These are phyloP conservation scores for Xerocomellus amylosporus DNA, from an alignment of 768 basidiomycete species.

Conservation along the genomic window DNA sequence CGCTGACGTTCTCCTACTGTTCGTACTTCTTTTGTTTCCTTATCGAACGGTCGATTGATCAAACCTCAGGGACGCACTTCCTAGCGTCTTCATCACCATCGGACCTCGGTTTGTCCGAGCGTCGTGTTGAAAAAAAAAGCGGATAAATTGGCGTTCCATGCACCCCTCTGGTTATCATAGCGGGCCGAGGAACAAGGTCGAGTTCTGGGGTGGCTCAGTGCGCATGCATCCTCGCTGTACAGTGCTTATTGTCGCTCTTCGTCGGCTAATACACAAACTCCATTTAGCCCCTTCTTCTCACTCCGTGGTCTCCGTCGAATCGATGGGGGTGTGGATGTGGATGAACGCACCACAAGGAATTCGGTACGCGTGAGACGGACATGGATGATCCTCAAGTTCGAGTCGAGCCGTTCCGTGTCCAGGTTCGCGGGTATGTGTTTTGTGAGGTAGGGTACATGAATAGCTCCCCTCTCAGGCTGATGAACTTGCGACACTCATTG, in stretches of 20 bases:
- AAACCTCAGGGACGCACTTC: background rate
- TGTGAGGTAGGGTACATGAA: background rate
- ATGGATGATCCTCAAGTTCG: background rate
- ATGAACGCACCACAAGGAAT: constrained; percentile 51
- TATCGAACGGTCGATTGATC: background rate
- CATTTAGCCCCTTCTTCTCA: constrained; percentile 21
- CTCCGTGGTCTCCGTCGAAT: constrained; percentile 35
- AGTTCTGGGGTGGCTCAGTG: background rate
- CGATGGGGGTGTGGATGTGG: constrained; percentile 71
- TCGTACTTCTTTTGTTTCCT: background rate
- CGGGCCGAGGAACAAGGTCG: background rate
- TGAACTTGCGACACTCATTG: background rate
- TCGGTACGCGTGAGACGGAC: constrained; percentile 14
- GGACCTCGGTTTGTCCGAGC: background rate
- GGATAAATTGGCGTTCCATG: background rate
- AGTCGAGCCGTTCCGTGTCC: background rate
- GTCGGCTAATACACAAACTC: constrained; percentile 17
- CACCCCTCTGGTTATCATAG: background rate
- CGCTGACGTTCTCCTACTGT: background rate
- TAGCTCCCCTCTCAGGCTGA: background rate
- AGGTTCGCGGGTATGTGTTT: constrained; percentile 1
- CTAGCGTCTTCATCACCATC: background rate
- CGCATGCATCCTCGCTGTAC: background rate
- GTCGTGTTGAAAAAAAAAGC: background rate
- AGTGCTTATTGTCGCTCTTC: constrained; percentile 43